A percentile compares a stretch with the other conserved stretches of the same genome.
Conservation (phyloP, 73 alveolate genomes). For the Tetrahymena elliotti region DNA sequence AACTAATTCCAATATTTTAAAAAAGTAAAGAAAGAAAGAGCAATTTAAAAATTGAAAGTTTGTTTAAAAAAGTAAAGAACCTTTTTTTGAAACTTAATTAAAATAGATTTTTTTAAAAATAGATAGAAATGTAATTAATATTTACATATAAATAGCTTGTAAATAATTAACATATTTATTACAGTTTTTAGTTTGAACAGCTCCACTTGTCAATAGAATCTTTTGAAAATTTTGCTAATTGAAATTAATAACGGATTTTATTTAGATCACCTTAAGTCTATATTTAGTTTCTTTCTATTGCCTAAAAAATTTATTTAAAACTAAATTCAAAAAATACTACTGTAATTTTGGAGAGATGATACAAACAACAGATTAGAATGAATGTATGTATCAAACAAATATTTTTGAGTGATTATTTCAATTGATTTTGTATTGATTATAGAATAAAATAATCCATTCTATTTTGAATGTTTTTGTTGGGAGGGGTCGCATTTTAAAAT, state of each 20-base stretch:
- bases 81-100: too few species aligned
- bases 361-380: too few species aligned
- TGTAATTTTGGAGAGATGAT: background rate
- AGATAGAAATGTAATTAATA: too few species aligned
- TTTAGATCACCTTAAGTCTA: background rate
- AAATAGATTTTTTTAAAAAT: too few species aligned
- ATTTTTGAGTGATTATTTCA: background rate
- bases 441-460: background rate
- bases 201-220: background rate
- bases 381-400: too few species aligned
- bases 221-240: too few species aligned
- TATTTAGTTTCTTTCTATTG: background rate
- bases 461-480: background rate
- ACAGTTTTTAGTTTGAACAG: too few species aligned
- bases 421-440: background rate
- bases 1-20: background rate
- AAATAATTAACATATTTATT: too few species aligned
- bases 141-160: too few species aligned
- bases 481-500: background rate
- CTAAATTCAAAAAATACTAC: background rate
- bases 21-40: background rate
- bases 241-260: background rate
- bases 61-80: too few species aligned
- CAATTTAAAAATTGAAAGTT: too few species aligned
- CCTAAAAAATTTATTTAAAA: too few species aligned